Evolutionary conservation across 2,329 filamentous ascomycete species (phyloP), one percentile per base, ranked within the genome.

Genomic region (Alternaria conjuncta): DNA sequence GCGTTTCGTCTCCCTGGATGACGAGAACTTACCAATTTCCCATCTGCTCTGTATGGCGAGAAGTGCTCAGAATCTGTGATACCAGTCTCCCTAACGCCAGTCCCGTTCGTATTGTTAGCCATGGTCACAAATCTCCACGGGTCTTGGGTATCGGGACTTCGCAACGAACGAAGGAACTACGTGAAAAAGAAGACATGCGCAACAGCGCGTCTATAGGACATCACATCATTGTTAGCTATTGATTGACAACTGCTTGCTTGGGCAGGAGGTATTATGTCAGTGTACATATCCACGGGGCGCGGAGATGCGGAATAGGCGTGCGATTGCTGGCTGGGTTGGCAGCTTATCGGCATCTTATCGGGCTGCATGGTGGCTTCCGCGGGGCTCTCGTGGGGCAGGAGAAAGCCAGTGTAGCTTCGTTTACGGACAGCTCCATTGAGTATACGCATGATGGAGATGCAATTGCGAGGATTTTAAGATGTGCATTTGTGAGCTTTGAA

Each of bases 31-130:
- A 85, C 85, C 50, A 88, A 80, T 74, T 88, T 88, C 43, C 86
- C 86, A 77, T 88, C 86, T 5, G 82, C 60, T 61, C 86, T 79
- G 72, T 88, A 88, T 1, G 86, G 86, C 23, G 85, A 87, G 72
- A 88, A 87, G 59, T 86, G 83, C 65, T 84, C 80, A 2, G 82
- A 82, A 30, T 81, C 78, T 1, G 62, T 66, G 12, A 61, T 64
- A 25, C 45, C 44, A 1, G 50, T 44, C 2, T 47, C 50, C 7
- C 56, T 36, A 8, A 13, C 49, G 0, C 20, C 63, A 32, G 59
- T 62, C 26, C 65, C 63, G 7, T 61, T 57, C 59, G 69, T 68
- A 1, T 61, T 53, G 20, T 20, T 21, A 15, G 32, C 9, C 49
- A 53, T 53, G 9, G 9, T 4, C 3, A 13, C 13, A n/a, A 2